phyloP scores from a whole-genome alignment of 306 rosid species.

The Clitoria ternatea region DNA sequence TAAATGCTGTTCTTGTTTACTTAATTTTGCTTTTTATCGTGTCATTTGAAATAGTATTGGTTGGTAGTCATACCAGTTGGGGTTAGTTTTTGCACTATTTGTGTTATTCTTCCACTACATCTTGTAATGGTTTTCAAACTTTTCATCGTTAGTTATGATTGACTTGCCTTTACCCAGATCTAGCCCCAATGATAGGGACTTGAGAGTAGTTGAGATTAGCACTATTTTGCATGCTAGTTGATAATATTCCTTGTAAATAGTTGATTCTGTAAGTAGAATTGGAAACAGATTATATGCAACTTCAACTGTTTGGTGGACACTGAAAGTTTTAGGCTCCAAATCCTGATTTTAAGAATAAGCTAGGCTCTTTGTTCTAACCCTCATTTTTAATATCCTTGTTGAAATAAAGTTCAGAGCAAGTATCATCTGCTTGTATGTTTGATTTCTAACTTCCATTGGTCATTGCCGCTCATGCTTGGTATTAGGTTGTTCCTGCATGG shows the following conservation, averaged over 20 bases:
- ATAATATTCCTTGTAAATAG: neutral
- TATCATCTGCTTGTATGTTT: neutral
- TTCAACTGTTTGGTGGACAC: neutral
- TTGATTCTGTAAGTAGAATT: neutral
- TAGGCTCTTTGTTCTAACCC: neutral
- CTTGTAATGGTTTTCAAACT: neutral
- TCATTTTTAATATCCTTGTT: neutral
- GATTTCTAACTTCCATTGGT: constrained; percentile 4
- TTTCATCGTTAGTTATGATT: neutral
- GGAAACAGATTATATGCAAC: neutral
- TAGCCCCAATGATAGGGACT: neutral
- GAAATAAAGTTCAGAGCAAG: constrained; percentile 3
- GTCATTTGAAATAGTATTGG: neutral
- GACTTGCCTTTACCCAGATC: neutral
- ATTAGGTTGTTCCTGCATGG: constrained; percentile 75
- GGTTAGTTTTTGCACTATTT: no score
- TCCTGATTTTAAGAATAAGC: neutral
- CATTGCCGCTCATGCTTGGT: constrained; percentile 22
- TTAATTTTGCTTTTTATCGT: neutral
- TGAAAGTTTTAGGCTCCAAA: neutral
- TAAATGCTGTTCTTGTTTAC: neutral
- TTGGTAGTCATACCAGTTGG: neutral
- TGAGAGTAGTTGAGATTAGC: no score
- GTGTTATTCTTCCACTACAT: neutral
- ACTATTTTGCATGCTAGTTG: neutral